phyloP scores from a whole-genome alignment of 1,284 basidiomycete genomes.

The Coniophora puteana region DNA sequence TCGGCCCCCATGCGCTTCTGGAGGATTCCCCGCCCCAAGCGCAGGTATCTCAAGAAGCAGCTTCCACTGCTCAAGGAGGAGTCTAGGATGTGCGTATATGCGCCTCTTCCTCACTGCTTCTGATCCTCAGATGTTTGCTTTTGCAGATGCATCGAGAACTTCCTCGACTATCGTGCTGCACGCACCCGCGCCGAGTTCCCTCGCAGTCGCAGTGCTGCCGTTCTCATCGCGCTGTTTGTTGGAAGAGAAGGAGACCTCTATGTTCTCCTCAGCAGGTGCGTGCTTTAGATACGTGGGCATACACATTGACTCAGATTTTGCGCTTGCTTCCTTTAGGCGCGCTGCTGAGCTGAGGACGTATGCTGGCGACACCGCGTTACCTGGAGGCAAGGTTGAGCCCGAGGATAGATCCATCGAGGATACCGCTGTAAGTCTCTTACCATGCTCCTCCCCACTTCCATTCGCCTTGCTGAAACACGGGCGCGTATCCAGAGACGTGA shows the following conservation, averaged over 20 bases:
- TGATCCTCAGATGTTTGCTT: neutral
- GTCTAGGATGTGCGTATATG: constrained; percentile 17
- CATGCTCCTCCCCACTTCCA: neutral
- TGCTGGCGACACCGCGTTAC: constrained; percentile 81
- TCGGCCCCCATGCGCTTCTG: too few species aligned
- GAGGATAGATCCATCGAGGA: constrained; percentile 68
- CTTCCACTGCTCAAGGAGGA: constrained; percentile 17
- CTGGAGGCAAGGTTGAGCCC: constrained; percentile 76
- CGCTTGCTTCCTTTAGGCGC: constrained; percentile 42
- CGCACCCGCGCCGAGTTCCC: constrained; percentile 45
- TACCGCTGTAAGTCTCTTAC: constrained; percentile 60
- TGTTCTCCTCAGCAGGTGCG: constrained; percentile 73
- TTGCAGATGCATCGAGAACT: constrained; percentile 55
- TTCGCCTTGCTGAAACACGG: neutral
- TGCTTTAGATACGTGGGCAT: constrained; percentile 8
- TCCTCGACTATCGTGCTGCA: constrained; percentile 50
- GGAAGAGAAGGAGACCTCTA: constrained; percentile 79
- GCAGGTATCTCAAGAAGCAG: too few species aligned
- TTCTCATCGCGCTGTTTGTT: constrained; percentile 77
- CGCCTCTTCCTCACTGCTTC: neutral
- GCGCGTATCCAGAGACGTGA: constrained; percentile 54
- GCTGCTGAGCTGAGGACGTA: constrained; percentile 69
- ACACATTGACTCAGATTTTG: neutral
- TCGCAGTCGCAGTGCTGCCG: constrained; percentile 59
- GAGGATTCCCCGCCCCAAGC: too few species aligned